phyloP scores from a whole-genome alignment of 2,329 filamentous ascomycete genomes.

The Cladobotryum mycophilum region DNA sequence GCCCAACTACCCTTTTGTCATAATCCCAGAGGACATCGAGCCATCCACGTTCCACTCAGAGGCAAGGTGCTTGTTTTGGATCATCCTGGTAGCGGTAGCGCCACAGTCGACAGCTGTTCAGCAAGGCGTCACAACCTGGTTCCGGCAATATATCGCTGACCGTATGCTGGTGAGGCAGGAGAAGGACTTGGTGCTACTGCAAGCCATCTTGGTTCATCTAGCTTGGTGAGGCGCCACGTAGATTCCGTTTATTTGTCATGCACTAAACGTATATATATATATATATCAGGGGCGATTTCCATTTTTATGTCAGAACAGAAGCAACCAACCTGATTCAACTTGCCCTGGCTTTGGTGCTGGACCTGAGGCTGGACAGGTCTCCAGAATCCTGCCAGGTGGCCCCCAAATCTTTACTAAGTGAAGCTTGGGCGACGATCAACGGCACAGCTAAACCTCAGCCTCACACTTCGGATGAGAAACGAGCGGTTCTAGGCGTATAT shows the following conservation, averaged over 20 bases:
- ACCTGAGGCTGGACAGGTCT: constrained; percentile 31
- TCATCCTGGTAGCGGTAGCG: constrained; percentile 28
- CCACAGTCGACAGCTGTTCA: constrained; percentile 28
- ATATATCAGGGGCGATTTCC: constrained; percentile 30
- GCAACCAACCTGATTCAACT: constrained; percentile 34
- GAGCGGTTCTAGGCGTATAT: constrained; percentile 35
- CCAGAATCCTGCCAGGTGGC: constrained; percentile 18
- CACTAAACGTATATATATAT: no score
- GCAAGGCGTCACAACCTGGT: constrained; percentile 28
- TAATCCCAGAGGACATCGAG: constrained; percentile 19
- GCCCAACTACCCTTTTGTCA: constrained; percentile 34
- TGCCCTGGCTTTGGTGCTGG: constrained; percentile 30
- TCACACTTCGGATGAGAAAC: constrained; percentile 31
- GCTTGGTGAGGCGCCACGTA: constrained; percentile 27
- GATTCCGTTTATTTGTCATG: not conserved
- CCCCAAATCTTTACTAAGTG: constrained; percentile 25
- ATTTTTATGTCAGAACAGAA: constrained; percentile 31
- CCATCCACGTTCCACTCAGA: constrained; percentile 25
- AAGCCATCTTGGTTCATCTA: constrained; percentile 32
- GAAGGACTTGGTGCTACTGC: constrained; percentile 29
- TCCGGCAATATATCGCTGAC: constrained; percentile 30
- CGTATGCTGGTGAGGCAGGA: constrained; percentile 33
- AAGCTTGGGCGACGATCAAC: constrained; percentile 23
- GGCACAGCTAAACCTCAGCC: constrained; percentile 10
- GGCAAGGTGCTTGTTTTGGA: constrained; percentile 33